Percentiles rank a stretch among this genome's conserved stretches.
phyloP scores from a whole-genome alignment of 2,329 filamentous ascomycete species.

The Fusarium sp. region DNA sequence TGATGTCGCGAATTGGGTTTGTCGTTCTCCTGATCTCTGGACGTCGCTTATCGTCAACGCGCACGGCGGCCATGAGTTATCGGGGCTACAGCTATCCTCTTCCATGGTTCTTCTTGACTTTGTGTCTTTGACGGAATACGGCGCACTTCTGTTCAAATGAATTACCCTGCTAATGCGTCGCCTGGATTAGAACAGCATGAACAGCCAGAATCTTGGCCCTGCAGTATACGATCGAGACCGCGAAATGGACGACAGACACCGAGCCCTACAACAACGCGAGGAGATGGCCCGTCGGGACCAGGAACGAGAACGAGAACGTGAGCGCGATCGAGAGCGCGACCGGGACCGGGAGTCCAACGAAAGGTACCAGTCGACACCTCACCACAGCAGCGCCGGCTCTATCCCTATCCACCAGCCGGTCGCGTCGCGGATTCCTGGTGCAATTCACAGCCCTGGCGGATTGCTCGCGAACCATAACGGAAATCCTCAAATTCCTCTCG shows the following conservation, averaged over 20 bases:
- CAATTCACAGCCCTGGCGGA: conserved; percentile 93
- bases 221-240: conserved; percentile 64
- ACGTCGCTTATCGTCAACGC: conserved; percentile 29
- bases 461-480: conserved; percentile 82
- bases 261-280: conserved; percentile 63
- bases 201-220: conserved; percentile 61
- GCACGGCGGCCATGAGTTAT: conserved; percentile 1
- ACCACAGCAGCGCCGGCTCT: conserved; percentile 89
- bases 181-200: conserved; percentile 57
- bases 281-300: conserved; percentile 62
- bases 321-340: conserved; percentile 69
- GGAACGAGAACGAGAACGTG: conserved; percentile 68
- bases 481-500: conserved; percentile 67
- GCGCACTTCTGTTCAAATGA: conserved; percentile 8
- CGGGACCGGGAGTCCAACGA: conserved; percentile 77
- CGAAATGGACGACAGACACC: conserved; percentile 65
- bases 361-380: conserved; percentile 76
- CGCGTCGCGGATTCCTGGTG: conserved; percentile 82
- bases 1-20: conserved; percentile 47
- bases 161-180: conserved; percentile 31
- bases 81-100: background rate
- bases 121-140: background rate
- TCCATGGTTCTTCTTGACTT: background rate
- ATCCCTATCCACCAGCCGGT: conserved; percentile 96
- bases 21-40: conserved; percentile 47